Base-by-base conservation (phyloP, 169 alveolate species). In the Ichthyophthirius multifiliis region DNA sequence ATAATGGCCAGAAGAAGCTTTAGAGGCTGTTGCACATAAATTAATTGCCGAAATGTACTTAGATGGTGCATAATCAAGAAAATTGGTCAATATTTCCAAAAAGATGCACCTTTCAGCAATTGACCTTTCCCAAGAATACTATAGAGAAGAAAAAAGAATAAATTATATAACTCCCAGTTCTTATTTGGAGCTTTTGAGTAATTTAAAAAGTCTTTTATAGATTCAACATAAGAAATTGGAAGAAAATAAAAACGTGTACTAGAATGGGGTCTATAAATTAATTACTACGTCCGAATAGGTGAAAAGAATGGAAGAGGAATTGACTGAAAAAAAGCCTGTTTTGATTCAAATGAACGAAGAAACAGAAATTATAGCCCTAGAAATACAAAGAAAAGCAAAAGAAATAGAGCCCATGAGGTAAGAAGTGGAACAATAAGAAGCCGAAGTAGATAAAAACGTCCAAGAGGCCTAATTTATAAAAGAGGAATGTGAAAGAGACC, bases 1-100 rank as follows among this genome's bases (percentile, higher is more conserved):
- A 41, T 81, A 83, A 74, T 92, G 96, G 96, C 96, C 96, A 5
- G 96, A 92, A 75, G 94, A 92, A 43, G 97, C 95, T 5, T 83
- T 86, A n/a, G 91, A 87, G 45, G 91, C 94, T 73, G 96, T 94
- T 6, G 97, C 95, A 10, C 89, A 90, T 83, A 83, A 86, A 39
- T 75, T 87, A 41, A 78, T 93, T 65, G 77, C 65, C 41, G 93
- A 89, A 48, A 86, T 76, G 23, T 83, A 87, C 5, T 48, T 89
- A 7, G 92, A 89, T 1, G 82, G 82, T 45, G 63, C 84, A 9
- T 16, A 41, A 9, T 31, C 80, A 32, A 35, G 55, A 30, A 37
- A 67, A 13, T 30, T 87, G 13, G 87, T 87, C 9, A 74, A 80
- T 10, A 35, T 79, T 31, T 83, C 89, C 78, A 83, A 87, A 65